Evolutionary conservation across 2,329 filamentous ascomycete species (phyloP), one percentile per base, ranked within the genome.

Genomic region (Stachybotrys chartarum): DNA sequence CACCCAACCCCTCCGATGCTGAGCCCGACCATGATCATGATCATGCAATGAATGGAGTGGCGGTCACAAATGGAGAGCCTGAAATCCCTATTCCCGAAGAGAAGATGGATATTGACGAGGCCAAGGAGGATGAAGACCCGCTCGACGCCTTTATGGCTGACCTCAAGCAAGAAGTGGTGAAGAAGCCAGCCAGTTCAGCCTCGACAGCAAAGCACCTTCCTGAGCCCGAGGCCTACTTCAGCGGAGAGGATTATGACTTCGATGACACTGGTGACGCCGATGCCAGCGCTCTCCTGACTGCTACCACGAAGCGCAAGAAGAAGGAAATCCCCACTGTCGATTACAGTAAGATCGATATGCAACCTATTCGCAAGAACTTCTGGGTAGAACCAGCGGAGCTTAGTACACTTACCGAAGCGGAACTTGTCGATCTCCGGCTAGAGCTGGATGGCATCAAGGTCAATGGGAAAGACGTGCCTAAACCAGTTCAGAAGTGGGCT

Each of bases 371-470:
- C 59, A 97, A 96, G 76, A 87, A 91, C 69, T 99, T 99, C 72
- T 99, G 96, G 80, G 86, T 88, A 10, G 92, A 97, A 68, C 92
- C 94, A 10, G 79, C 84, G 18, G 92, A 99, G 69, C 75, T 97
- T 59, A 82, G 85, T 52, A 83, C 88, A 49, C 86, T 97, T 81
- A 91, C 85, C 2, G 88, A 95, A 60, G 89, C 88, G 55, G 92
- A 97, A 63, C 82, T 95, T 55, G 83, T 85, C 48, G 88, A 89
- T 61, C 72, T 99, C 54, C 85, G 94, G 51, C 75, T 93, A 57
- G 91, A 97, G 69, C 78, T 99, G 32, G 94, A 97, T 68, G 93
- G 91, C 51, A 97, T 99, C 74, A 97, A 96, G 69, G 90, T 97
- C 47, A 85, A 87, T 57, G 91, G 92, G 58, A 85, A 91, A 61